Base-by-base conservation (phyloP, 345 rosid species). In the Eucalyptus albens region DNA sequence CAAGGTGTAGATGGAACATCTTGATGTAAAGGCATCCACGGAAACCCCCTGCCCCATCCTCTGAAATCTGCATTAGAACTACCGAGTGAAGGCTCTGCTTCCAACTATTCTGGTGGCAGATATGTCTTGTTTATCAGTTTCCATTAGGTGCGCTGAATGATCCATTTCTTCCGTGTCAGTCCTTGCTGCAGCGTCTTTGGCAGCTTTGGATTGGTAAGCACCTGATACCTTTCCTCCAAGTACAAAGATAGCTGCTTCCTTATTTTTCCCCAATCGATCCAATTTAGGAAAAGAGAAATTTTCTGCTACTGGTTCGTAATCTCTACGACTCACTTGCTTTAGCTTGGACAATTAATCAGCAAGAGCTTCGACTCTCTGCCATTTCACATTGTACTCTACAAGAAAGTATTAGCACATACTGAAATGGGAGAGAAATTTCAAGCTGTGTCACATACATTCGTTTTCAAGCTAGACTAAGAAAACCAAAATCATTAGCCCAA, bases 21-120 rank as follows among this genome's bases (percentile, higher is more conserved):
- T 33, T 9, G 44, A 69, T 17, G 81, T 5, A 72, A 72, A 77
- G 82, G 86, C 89, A 40, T 40, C 88, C 40, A 50, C 51, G 22
- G 92, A 87, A 94, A 93, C 93, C 60, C 45, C 56, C 88, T 91
- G 14, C 94, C 94, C 95, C 96, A 95, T 86, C 94, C 95, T 89
- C 6, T 50, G 50, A 50, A 50, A 91, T 89, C 89, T 72, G 93
- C 89, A 90, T 91, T 90, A 90, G 89, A 94, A 88, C 91, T 93
- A 86, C 88, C 72, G 17, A 47, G 90, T 50, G 94, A 90, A 90
- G 42, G 56, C 65, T 55, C 89, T 6, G 88, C 40, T 53, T 90
- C 92, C 89, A 91, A 87, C 89, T 67, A 83, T 65, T 89, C 81
- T 90, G 65, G 82, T 31, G 55, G 87, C 90, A 87, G 91, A 90